phyloP scores from a whole-genome alignment of 1,139 yeast species.

The Pichia sp. region DNA sequence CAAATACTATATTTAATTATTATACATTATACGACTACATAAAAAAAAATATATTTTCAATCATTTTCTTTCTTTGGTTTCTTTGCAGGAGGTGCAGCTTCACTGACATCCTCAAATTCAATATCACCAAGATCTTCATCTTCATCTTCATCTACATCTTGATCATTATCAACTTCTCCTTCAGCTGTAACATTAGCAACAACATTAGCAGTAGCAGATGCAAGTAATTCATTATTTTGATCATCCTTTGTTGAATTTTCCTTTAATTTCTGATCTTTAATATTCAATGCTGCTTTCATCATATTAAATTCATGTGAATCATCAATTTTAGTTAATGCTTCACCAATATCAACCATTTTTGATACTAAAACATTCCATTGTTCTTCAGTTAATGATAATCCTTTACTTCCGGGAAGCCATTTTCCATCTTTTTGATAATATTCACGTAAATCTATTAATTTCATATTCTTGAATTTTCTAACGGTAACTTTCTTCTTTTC shows the following conservation, averaged over 20 bases:
- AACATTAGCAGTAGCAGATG: not conserved
- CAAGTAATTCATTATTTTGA: not conserved
- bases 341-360: constrained; percentile 49
- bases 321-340: constrained; percentile 49
- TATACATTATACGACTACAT: no score
- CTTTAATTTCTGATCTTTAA: no score
- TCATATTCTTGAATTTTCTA: constrained; percentile 57
- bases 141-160: constrained; percentile 17
- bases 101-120: no score
- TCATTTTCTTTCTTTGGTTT: constrained; percentile 12
- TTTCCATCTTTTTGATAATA: constrained; percentile 60
- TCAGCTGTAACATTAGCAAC: not conserved
- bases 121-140: constrained; percentile 20
- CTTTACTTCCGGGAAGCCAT: constrained; percentile 76
- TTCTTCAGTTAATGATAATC: constrained; percentile 71
- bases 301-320: constrained; percentile 21
- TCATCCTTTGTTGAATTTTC: no score
- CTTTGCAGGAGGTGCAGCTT: constrained; percentile 15
- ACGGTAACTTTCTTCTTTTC: constrained; percentile 66
- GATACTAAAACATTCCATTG: constrained; percentile 55
- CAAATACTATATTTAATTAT: no score
- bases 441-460: constrained; percentile 75
- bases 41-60: no score
- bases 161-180: constrained; percentile 15
- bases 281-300: constrained; percentile 8